A percentile compares a stretch with the other conserved stretches of the same genome.
These are phyloP conservation scores for Neurospora sp. DNA, from an alignment of 495 filamentous ascomycete genomes.

Conservation along the genomic window DNA sequence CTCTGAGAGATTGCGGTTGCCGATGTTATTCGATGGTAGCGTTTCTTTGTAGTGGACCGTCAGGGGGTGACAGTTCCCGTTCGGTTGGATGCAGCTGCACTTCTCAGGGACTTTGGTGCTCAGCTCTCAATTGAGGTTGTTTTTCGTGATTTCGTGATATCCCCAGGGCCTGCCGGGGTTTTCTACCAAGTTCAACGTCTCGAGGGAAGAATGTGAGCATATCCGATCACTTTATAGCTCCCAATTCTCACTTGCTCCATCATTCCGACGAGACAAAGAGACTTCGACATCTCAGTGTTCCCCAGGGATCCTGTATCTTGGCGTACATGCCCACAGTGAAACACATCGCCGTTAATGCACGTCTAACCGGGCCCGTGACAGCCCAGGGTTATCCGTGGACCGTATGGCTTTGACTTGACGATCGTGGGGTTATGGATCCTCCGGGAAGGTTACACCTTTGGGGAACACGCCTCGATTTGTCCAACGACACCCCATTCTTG, in stretches of 20 bases:
- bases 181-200: neutral
- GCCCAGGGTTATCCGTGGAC: neutral
- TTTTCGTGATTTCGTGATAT: neutral
- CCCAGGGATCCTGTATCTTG: constrained; percentile 1
- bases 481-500: neutral
- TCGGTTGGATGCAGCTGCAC: neutral
- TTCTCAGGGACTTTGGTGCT: neutral
- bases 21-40: neutral
- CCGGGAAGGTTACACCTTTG: neutral
- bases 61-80: neutral
- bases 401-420: neutral
- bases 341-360: constrained; percentile 1
- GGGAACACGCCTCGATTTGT: neutral
- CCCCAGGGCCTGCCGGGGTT: neutral
- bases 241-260: neutral
- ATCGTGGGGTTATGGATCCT: neutral
- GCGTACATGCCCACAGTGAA: constrained; percentile 15
- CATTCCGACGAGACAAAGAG: neutral
- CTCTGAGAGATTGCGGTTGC: neutral
- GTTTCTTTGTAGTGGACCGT: neutral
- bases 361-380: neutral
- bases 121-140: neutral
- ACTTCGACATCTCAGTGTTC: neutral
- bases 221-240: neutral
- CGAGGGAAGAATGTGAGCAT: neutral